phyloP scores from a whole-genome alignment of 2,329 filamentous ascomycete genomes.

The Cytospora mali region DNA sequence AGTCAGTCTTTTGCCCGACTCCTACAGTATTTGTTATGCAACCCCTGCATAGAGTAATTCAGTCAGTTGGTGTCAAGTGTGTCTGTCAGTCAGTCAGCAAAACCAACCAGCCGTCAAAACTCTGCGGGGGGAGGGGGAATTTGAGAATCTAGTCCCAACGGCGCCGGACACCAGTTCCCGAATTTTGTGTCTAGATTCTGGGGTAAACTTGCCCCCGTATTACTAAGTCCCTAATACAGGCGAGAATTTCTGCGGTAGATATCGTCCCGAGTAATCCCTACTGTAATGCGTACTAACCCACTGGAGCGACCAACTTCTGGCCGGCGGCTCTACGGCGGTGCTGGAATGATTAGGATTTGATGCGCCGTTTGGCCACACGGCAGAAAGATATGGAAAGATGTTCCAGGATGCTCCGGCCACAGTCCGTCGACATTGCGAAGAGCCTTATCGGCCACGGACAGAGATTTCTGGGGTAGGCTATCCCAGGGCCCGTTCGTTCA shows the following conservation, averaged over 20 bases:
- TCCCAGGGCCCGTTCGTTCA: too few relatives aligned
- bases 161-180: background rate
- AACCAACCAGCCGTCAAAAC: background rate
- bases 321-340: background rate
- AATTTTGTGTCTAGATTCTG: slow-evolving; percentile 10
- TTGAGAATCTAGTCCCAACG: slow-evolving; percentile 4
- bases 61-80: too few relatives aligned
- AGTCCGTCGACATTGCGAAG: background rate
- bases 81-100: background rate
- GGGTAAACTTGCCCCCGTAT: background rate
- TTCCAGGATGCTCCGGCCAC: background rate
- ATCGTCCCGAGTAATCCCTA: background rate
- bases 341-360: background rate
- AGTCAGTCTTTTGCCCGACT: background rate
- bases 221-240: background rate
- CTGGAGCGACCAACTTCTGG: background rate
- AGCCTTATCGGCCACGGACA: background rate
- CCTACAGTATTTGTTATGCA: too few relatives aligned
- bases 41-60: too few relatives aligned
- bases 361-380: background rate
- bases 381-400: too few relatives aligned
- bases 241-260: background rate
- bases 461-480: slow-evolving; percentile 18
- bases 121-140: background rate
- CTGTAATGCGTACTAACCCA: background rate